Evolutionary conservation across 305 asterid genomes (phyloP), one percentile per base, ranked within the genome.

Genomic region (Lippia alba): DNA sequence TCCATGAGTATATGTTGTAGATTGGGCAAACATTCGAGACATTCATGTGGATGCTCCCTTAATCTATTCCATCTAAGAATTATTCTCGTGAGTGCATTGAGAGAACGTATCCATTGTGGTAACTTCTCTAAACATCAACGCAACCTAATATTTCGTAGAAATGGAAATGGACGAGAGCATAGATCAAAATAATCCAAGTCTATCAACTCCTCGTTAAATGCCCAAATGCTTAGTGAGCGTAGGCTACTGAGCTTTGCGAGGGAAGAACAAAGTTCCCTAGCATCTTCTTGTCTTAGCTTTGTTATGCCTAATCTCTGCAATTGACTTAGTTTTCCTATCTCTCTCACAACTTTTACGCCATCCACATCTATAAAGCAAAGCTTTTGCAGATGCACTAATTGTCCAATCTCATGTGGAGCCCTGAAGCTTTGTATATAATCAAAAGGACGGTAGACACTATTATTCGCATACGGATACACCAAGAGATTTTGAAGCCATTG

Each of bases 91-190:
- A 70, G 80, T 4, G 56, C 62, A 8, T 55, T 32, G 53, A 81
- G 69, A 32, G 73, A 75, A 34, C 57, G 5, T 19, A 80, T 48
- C 81, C 85, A 80, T 0, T 48, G 51, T 0, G 90, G 86, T 9
- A 74, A 15, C 9, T 44, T 72, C 56, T 74, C 80, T 36, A 79
- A 9, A 4, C 69, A 8, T 6, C 88, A 86, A 2, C 1, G 4
- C 8, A 85, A 19, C 3, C 1, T 0, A 6, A 85, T 73, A 0
- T 0, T 9, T 24, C 55, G 54, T 1, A 85, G 78, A 49, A 64
- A 67, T 20, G 70, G 66, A 10, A 61, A 66, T 18, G 32, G 14
- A 1, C 79, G 2, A 12, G 76, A 10, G 0, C 71, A 39, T 0
- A 65, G 6, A 3, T 24, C 30, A 24, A 69, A 17, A 61, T 73